A percentile compares a stretch with the other conserved stretches of the same genome.
Conservation (phyloP, 306 rosid genomes). For the Pachyrhizus erosus region DNA sequence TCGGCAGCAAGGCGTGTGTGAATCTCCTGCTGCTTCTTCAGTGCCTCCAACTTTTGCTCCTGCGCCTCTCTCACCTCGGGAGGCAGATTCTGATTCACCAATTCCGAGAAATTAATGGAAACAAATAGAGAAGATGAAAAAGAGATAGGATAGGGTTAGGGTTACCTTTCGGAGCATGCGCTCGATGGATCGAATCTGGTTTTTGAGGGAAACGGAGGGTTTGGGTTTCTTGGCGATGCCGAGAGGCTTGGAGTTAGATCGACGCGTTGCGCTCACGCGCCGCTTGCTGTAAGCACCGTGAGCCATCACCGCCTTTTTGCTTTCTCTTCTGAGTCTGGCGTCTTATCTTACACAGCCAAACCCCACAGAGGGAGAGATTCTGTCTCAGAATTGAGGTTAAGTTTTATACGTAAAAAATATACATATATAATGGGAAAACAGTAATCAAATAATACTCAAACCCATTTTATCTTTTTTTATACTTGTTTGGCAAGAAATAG, state of each 20-base stretch:
- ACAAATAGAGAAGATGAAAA: background rate
- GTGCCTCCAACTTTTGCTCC: slow-evolving; percentile 75
- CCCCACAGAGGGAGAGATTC: too few relatives aligned
- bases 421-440: too few relatives aligned
- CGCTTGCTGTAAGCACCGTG: slow-evolving; percentile 94
- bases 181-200: slow-evolving; percentile 91
- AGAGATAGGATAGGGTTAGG: slow-evolving; percentile 18
- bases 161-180: slow-evolving; percentile 91
- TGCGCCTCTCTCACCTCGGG: slow-evolving; percentile 79
- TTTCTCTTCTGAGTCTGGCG: too few relatives aligned
- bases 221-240: slow-evolving; percentile 76
- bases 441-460: too few relatives aligned
- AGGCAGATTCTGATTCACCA: slow-evolving; percentile 63
- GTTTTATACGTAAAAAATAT: too few relatives aligned
- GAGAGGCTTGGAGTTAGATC: slow-evolving; percentile 74
- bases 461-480: too few relatives aligned
- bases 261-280: slow-evolving; percentile 71
- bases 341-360: too few relatives aligned
- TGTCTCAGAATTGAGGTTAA: too few relatives aligned
- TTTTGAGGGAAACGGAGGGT: slow-evolving; percentile 83
- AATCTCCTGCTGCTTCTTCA: slow-evolving; percentile 92
- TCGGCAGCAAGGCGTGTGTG: slow-evolving; percentile 86
- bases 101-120: background rate
- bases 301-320: slow-evolving; percentile 55
- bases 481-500: too few relatives aligned